A percentile compares a stretch with the other conserved stretches of the same genome.
phyloP scores from a whole-genome alignment of 192 early-diverging fungal genomes.

The Umbelopsis vinacea region DNA sequence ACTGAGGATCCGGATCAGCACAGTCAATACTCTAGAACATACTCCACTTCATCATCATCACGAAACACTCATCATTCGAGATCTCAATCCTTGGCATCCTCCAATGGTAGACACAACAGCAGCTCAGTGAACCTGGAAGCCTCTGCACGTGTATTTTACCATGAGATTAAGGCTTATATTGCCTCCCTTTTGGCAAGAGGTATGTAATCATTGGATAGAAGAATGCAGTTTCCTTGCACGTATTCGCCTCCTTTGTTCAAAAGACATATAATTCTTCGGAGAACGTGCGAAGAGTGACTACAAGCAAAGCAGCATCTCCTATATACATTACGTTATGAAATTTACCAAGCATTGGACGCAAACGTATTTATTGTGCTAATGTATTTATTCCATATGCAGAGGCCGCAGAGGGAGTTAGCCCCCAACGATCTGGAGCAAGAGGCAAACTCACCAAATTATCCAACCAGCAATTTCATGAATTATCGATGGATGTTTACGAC shows the following conservation, averaged over 20 bases:
- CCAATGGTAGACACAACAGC: constrained; percentile 18
- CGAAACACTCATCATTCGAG: constrained; percentile 26
- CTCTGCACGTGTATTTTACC: constrained; percentile 27
- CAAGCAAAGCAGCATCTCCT: not conserved
- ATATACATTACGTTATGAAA: not conserved
- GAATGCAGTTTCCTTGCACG: too few relatives aligned
- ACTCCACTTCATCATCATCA: constrained; percentile 19
- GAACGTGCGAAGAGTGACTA: not conserved
- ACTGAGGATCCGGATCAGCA: constrained; percentile 18
- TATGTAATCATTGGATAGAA: constrained; percentile 6
- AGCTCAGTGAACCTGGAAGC: constrained; percentile 9
- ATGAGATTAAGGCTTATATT: constrained; percentile 37
- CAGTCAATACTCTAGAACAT: constrained; percentile 17
- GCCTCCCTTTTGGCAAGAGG: constrained; percentile 35
- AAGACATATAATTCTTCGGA: not conserved
- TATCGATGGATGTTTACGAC: constrained; percentile 96
- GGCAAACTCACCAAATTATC: constrained; percentile 82
- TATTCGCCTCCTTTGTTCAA: too few relatives aligned
- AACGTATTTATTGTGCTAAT: not conserved
- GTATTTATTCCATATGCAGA: constrained; percentile 28
- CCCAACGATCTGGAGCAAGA: constrained; percentile 52
- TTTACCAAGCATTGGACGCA: not conserved
- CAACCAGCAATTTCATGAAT: constrained; percentile 88
- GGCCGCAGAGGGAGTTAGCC: constrained; percentile 32
- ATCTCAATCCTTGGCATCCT: constrained; percentile 28